Conservation (phyloP, 306 rosid species). For the Trifolium subterraneum region DNA sequence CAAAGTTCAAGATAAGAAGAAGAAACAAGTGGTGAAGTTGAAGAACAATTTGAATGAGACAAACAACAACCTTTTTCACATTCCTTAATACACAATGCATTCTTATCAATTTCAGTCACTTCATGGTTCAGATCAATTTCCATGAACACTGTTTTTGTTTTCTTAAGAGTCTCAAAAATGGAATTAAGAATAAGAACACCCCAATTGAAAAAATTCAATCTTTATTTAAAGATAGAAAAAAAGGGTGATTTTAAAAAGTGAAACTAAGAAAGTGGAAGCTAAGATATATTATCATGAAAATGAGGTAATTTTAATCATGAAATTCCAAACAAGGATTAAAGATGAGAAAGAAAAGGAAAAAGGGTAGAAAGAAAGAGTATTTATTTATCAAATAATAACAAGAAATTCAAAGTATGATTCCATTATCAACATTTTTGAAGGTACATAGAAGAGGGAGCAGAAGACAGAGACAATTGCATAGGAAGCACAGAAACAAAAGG, state of each 20-base stretch:
- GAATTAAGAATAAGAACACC: slow-evolving; percentile 41
- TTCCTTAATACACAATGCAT: slow-evolving; percentile 59
- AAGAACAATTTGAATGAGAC: slow-evolving; percentile 75
- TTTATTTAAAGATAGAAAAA: slow-evolving; percentile 22
- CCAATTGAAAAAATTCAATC: slow-evolving; percentile 17
- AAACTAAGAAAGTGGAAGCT: slow-evolving; percentile 46
- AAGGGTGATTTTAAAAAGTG: slow-evolving; percentile 39
- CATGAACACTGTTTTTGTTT: slow-evolving; percentile 65
- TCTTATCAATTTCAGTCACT: slow-evolving; percentile 74
- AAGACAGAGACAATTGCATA: slow-evolving; percentile 87
- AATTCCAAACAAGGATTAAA: slow-evolving; percentile 40
- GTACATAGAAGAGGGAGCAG: slow-evolving; percentile 90
- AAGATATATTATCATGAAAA: slow-evolving; percentile 51
- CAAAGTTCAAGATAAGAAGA: slow-evolving; percentile 95
- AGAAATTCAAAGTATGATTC: slow-evolving; percentile 89
- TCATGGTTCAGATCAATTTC: slow-evolving; percentile 96
- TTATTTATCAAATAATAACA: slow-evolving; percentile 70
- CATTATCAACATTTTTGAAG: slow-evolving; percentile 79
- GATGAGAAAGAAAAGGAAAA: slow-evolving; percentile 27
- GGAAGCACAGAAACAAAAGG: slow-evolving; percentile 89
- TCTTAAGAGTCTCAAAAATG: slow-evolving; percentile 43
- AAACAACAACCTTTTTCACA: slow-evolving; percentile 62
- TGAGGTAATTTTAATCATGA: slow-evolving; percentile 58
- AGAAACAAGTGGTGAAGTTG: slow-evolving; percentile 59
- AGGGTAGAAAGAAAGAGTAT: slow-evolving; percentile 20